Evolutionary conservation across 441 rosid species (phyloP).

Genomic region (Syzygium syzygioides): DNA sequence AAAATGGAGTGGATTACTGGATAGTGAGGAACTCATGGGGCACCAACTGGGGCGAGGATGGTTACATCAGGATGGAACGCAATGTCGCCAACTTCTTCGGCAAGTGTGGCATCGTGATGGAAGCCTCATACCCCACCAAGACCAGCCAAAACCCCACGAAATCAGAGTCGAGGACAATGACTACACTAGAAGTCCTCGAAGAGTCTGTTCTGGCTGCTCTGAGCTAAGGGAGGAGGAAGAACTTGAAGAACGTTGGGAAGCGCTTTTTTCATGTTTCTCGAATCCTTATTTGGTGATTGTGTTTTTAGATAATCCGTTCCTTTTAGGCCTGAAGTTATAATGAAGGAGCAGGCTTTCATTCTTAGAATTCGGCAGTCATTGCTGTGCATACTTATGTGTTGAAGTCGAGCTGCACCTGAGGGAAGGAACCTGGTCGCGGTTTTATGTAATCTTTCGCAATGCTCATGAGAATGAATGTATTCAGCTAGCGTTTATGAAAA

Average conservation of each 20-base stretch:
- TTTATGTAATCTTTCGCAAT: neutral
- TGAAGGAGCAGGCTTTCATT: neutral
- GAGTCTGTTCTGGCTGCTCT: neutral
- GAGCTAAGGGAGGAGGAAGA: neutral
- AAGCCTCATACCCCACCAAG: slow-evolving; percentile 6
- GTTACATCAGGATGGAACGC: slow-evolving; percentile 7
- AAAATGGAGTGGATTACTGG: slow-evolving; percentile 5
- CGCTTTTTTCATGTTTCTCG: neutral
- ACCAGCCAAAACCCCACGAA: neutral
- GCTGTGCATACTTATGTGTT: neutral
- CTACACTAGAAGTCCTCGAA: neutral
- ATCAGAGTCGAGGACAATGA: neutral
- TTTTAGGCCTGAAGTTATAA: neutral
- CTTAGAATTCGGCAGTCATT: neutral
- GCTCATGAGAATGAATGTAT: neutral
- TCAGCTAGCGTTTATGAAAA: neutral
- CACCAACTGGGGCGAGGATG: neutral
- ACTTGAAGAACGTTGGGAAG: neutral
- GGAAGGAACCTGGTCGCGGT: neutral
- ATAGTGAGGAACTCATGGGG: slow-evolving; percentile 8
- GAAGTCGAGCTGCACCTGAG: neutral
- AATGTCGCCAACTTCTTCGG: neutral
- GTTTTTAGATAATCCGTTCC: neutral
- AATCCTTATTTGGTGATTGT: neutral
- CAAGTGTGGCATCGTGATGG: slow-evolving; percentile 6